Conservation (phyloP, 2,329 filamentous ascomycete genomes). For the Diplodia sapinea region DNA sequence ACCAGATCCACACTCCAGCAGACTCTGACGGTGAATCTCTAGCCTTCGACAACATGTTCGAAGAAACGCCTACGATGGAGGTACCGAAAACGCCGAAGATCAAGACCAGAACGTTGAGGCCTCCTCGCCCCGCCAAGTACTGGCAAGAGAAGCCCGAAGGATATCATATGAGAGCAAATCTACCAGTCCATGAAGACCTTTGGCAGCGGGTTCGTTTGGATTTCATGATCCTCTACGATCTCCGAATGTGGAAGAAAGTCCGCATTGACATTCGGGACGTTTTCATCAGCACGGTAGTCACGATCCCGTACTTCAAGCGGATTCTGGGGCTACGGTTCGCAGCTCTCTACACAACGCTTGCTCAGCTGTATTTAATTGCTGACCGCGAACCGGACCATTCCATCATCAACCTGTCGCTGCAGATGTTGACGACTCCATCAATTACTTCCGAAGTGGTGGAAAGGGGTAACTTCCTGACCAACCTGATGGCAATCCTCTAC, state of each 20-base stretch:
- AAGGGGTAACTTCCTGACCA: constrained; percentile 93
- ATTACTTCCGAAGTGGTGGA: constrained; percentile 97
- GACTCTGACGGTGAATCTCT: constrained; percentile 75
- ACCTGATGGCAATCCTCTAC: constrained; percentile 93
- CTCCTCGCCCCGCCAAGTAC: constrained; percentile 74
- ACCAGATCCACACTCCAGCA: constrained; percentile 70
- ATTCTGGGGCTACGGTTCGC: constrained; percentile 92
- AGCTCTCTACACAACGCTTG: constrained; percentile 89
- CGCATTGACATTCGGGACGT: constrained; percentile 88
- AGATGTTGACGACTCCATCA: constrained; percentile 95
- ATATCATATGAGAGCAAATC: constrained; percentile 66
- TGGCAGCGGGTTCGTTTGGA: constrained; percentile 89
- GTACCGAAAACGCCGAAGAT: constrained; percentile 81
- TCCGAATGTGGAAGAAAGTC: constrained; percentile 95
- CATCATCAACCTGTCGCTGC: constrained; percentile 95
- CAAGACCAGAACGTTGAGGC: constrained; percentile 53
- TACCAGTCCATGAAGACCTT: constrained; percentile 81
- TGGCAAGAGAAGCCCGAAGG: constrained; percentile 82
- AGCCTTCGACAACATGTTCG: constrained; percentile 31
- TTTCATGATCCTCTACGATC: constrained; percentile 91
- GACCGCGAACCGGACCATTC: constrained; percentile 97
- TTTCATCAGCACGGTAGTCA: constrained; percentile 95
- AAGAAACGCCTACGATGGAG: constrained; percentile 61
- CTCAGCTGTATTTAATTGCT: constrained; percentile 93
- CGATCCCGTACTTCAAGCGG: constrained; percentile 94